Evolutionary conservation across 78 protist species (phyloP).

Genomic region (Dictyostelium brefeldianum): DNA sequence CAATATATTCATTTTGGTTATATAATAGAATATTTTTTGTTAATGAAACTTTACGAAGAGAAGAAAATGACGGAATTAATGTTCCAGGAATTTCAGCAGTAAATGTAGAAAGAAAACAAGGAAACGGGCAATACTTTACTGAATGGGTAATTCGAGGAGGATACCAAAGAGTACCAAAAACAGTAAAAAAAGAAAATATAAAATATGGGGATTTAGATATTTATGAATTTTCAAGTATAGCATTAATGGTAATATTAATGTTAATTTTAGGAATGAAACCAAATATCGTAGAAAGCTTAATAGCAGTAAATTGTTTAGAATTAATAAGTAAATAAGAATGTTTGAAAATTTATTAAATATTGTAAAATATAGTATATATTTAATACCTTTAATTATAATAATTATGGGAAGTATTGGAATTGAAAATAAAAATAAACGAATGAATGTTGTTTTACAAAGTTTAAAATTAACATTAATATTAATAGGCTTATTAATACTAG

Average conservation of each 20-base stretch:
- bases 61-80: neutral
- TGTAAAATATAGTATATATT: neutral
- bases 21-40: conserved; percentile 3
- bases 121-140: too few species aligned
- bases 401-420: neutral
- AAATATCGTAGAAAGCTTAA: neutral
- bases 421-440: neutral
- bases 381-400: neutral
- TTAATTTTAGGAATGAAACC: neutral
- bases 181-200: neutral
- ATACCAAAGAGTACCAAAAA: neutral
- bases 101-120: too few species aligned
- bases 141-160: neutral
- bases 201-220: conserved; percentile 3
- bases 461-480: neutral
- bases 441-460: neutral
- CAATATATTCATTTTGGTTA: conserved; percentile 15
- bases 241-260: neutral
- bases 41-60: neutral
- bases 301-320: conserved; percentile 1
- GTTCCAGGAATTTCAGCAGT: neutral
- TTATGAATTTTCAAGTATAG: neutral
- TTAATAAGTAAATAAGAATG: neutral
- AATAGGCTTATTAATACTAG: neutral
- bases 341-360: neutral